Percentiles rank a stretch among this genome's conserved stretches.
Conservation (phyloP, 2,329 filamentous ascomycete species). For the Bipolaris zeicola region DNA sequence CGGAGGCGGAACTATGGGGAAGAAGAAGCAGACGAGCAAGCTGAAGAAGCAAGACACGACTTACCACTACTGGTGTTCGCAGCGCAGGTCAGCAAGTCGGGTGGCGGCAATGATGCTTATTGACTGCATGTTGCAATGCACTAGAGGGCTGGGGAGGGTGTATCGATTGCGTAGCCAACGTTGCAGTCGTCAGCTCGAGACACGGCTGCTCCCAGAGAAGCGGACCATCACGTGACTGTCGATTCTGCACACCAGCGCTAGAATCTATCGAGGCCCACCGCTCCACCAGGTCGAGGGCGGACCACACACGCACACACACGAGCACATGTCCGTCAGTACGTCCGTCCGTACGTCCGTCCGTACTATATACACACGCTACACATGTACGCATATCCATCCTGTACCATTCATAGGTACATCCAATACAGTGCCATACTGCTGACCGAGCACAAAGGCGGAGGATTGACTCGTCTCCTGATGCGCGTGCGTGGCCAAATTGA, state of each 20-base stretch:
- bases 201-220: not conserved
- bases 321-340: too few relatives aligned
- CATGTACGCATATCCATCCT: too few relatives aligned
- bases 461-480: too few relatives aligned
- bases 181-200: not conserved
- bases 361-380: too few relatives aligned
- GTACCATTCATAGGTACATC: too few relatives aligned
- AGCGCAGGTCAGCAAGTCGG: too few relatives aligned
- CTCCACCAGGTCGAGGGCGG: too few relatives aligned
- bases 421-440: too few relatives aligned
- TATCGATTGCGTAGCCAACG: conserved; percentile 33
- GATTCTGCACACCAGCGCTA: not conserved
- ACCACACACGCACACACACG: too few relatives aligned
- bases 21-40: not conserved
- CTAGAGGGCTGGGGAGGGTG: conserved; percentile 11
- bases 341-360: too few relatives aligned
- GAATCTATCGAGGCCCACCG: not conserved
- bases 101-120: conserved; percentile 21
- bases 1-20: not conserved
- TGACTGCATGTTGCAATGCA: conserved; percentile 13
- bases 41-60: conserved; percentile 3
- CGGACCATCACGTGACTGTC: not conserved
- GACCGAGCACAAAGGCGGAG: too few relatives aligned
- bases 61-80: not conserved
- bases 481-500: not conserved